Evolutionary conservation across 176 grass and related monocot species (phyloP).

Genomic region (Carex parvula): DNA sequence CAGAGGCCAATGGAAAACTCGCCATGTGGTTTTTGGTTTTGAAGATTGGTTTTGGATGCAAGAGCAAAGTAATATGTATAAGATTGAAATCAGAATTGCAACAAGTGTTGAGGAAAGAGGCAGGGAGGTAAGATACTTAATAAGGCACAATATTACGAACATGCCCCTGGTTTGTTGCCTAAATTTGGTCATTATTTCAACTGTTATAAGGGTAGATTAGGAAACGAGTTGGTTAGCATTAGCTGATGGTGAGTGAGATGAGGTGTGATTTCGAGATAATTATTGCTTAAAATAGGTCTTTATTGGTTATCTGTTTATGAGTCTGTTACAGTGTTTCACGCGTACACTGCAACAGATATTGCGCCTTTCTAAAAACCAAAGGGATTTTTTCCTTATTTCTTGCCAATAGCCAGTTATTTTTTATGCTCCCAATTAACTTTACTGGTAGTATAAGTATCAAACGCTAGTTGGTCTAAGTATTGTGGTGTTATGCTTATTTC

Average conservation of each 20-base stretch:
- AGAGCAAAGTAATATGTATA: background rate
- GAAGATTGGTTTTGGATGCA: background rate
- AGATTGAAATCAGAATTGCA: background rate
- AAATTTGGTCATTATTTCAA: background rate
- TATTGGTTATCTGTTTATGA: background rate
- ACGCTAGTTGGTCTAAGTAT: too few species aligned
- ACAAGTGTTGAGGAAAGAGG: background rate
- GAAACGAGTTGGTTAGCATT: background rate
- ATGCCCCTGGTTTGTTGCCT: background rate
- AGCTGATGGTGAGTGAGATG: background rate
- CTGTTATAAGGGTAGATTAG: background rate
- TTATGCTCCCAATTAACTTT: too few species aligned
- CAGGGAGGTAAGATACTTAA: conserved; percentile 3
- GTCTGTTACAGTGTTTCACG: too few species aligned
- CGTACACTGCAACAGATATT: background rate
- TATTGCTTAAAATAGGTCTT: conserved; percentile 10
- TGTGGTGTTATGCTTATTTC: too few species aligned
- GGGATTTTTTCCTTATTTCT: background rate
- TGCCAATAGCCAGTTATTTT: background rate
- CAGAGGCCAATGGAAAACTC: conserved; percentile 29
- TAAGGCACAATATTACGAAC: background rate
- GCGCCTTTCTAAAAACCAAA: background rate
- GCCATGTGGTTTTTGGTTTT: conserved; percentile 29
- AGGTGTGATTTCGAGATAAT: background rate
- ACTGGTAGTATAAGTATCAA: too few species aligned